phyloP scores from a whole-genome alignment of 2,329 filamentous ascomycete species.

The Nigrospora sphaerica region DNA sequence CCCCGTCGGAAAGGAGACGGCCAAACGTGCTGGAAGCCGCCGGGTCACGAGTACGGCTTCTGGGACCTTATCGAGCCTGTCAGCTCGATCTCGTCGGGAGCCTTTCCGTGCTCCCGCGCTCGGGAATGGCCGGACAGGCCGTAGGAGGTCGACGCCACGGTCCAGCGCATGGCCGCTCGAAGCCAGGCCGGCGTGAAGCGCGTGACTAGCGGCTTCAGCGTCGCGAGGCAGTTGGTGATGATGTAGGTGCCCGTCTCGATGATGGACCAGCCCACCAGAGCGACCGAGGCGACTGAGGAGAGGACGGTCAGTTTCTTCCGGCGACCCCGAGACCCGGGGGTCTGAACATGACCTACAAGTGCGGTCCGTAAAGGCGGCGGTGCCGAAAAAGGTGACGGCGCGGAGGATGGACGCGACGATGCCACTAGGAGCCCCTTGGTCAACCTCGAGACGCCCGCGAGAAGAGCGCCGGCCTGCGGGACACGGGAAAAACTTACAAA shows the following conservation, averaged over 20 bases:
- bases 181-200: neutral
- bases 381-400: slow-evolving; percentile 11
- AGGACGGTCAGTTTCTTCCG: neutral
- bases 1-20: too few relatives aligned
- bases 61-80: too few relatives aligned
- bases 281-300: slow-evolving; percentile 9
- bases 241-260: slow-evolving; percentile 16
- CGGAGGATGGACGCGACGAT: slow-evolving; percentile 14
- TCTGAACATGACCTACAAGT: slow-evolving; percentile 5
- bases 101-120: too few relatives aligned
- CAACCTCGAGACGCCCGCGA: neutral
- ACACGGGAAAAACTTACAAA: slow-evolving; percentile 11
- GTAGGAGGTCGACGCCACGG: too few relatives aligned
- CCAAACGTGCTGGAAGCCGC: too few relatives aligned
- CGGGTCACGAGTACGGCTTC: too few relatives aligned
- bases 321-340: neutral
- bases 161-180: too few relatives aligned
- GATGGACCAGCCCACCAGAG: slow-evolving; percentile 14
- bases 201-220: neutral
- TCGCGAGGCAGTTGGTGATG: slow-evolving; percentile 1
- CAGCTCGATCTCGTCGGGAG: too few relatives aligned
- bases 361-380: slow-evolving; percentile 9
- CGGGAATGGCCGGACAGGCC: too few relatives aligned
- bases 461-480: too few relatives aligned
- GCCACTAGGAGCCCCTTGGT: slow-evolving; percentile 6